Percentiles rank a stretch among this genome's conserved stretches.
phyloP scores from a whole-genome alignment of 768 basidiomycete genomes.

The Cyclocybe cylindracea region DNA sequence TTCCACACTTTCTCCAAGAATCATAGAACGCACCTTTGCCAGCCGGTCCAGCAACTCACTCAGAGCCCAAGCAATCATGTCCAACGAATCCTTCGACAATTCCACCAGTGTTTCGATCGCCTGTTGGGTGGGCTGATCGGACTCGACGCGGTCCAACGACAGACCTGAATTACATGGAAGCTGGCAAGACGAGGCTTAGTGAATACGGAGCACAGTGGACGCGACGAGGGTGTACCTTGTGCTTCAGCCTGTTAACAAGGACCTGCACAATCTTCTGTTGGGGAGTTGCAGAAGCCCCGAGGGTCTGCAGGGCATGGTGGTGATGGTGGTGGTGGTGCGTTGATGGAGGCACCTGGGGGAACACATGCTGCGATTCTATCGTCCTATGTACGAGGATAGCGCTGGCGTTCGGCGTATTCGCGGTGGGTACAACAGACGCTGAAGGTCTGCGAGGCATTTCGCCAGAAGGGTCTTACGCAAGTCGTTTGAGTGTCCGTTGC shows the following conservation, averaged over 20 bases:
- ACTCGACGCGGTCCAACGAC: conserved; percentile 70
- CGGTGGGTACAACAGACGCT: conserved; percentile 46
- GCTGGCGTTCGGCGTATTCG: conserved; percentile 28
- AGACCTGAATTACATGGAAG: conserved; percentile 85
- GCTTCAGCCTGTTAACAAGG: conserved; percentile 77
- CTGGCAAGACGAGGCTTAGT: conserved; percentile 37
- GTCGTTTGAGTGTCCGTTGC: not conserved
- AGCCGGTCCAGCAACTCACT: conserved; percentile 78
- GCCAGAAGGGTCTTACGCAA: conserved; percentile 1
- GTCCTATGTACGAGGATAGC: conserved; percentile 58
- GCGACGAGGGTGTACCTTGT: conserved; percentile 57
- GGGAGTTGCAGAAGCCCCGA: conserved; percentile 48
- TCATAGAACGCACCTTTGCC: conserved; percentile 54
- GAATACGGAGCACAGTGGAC: conserved; percentile 1
- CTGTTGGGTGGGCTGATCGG: conserved; percentile 72
- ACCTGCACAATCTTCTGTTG: conserved; percentile 84
- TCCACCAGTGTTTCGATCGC: conserved; percentile 81
- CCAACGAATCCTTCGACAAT: conserved; percentile 72
- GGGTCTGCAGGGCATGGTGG: conserved; percentile 34
- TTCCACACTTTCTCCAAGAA: conserved; percentile 1
- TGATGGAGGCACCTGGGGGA: conserved; percentile 16
- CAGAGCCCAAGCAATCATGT: conserved; percentile 79
- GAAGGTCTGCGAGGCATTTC: conserved; percentile 62
- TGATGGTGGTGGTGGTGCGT: conserved; percentile 13
- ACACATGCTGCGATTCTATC: conserved; percentile 59